Evolutionary conservation across 805 yeast genomes (phyloP).

Genomic region (Cyberlindnera saturnus): DNA sequence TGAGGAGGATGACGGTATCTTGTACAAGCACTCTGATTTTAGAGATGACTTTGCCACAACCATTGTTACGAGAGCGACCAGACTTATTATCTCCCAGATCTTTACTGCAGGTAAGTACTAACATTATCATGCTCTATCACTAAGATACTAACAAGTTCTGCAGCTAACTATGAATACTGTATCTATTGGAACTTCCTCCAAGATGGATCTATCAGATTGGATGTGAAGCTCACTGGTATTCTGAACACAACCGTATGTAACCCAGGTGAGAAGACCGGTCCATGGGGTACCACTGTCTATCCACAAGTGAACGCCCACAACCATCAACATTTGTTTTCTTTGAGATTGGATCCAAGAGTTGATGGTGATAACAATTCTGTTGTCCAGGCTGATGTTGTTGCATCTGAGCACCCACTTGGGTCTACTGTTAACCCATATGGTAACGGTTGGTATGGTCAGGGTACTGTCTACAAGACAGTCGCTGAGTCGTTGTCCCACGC

Average conservation of each 20-base stretch:
- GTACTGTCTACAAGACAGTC: slow-evolving; percentile 62
- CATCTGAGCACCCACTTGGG: slow-evolving; percentile 56
- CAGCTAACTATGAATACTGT: slow-evolving; percentile 76
- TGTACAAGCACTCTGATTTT: slow-evolving; percentile 79
- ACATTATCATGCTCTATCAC: too few species aligned
- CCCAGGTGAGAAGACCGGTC: slow-evolving; percentile 61
- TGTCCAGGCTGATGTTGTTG: slow-evolving; percentile 56
- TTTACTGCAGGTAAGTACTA: slow-evolving; percentile 70
- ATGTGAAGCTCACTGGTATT: slow-evolving; percentile 76
- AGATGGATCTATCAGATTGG: slow-evolving; percentile 78
- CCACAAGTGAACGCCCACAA: slow-evolving; percentile 81
- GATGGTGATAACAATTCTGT: slow-evolving; percentile 79
- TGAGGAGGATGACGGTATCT: slow-evolving; percentile 78
- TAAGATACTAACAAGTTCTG: slow-evolving; percentile 29
- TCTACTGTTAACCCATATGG: slow-evolving; percentile 71
- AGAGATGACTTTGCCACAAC: slow-evolving; percentile 74
- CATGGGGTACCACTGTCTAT: slow-evolving; percentile 78
- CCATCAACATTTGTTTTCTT: slow-evolving; percentile 78
- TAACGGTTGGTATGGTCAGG: slow-evolving; percentile 64
- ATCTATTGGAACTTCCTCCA: slow-evolving; percentile 78
- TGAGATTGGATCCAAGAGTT: slow-evolving; percentile 74
- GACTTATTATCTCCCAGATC: slow-evolving; percentile 69
- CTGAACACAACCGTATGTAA: slow-evolving; percentile 65
- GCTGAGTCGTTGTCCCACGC: slow-evolving; percentile 58
- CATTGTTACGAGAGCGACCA: slow-evolving; percentile 69